Evolutionary conservation across 2,329 filamentous ascomycete species (phyloP), one percentile per base, ranked within the genome.

Genomic region (Alternaria sp.): DNA sequence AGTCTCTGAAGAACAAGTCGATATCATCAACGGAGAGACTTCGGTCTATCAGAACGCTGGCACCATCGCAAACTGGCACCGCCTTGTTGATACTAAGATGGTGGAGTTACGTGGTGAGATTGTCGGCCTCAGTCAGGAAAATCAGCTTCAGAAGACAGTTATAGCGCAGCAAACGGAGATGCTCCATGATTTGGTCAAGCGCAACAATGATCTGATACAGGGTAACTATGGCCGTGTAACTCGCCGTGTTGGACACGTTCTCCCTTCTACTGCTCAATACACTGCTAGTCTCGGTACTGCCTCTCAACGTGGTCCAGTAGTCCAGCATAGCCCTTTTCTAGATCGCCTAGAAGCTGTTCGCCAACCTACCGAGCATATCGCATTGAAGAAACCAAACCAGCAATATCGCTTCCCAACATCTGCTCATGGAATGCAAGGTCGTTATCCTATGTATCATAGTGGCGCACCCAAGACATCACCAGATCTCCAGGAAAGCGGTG

Each of bases 1-100:
- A 12, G n/a, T 59, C 12, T 57, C 56, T 1, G 36, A 30, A 28
- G 40, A 64, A 14, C 25, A 27, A 9, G 27, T 62, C n/a, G 27
- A 54, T 6, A 54, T 64, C 6, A 25, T 28, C 10, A 32, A 59
- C 36, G 58, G 52, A 11, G 62, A 64, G 44, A 63, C 57, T 9
- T 3, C 11, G 1, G 34, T 50, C n/a, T 62, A 55, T 32, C 57
- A 60, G 7, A 40, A 60, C 16, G 45, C 32, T 2, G 25, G 32
- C 18, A 51, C 51, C 9, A 43, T 44, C 14, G 27, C 46, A 8
- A 20, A 44, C 20, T 57, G 55, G 55, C 30, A 38, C 28, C 40
- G 46, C 20, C 25, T 34, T 1, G 25, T 49, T 9, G 38, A 52
- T 30, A 28, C 25, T 25, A 50, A 43, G 40, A 52, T 60, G 40